Evolutionary conservation across 805 yeast genomes (phyloP).

Genomic region (Wickerhamomyces strasburgensis): DNA sequence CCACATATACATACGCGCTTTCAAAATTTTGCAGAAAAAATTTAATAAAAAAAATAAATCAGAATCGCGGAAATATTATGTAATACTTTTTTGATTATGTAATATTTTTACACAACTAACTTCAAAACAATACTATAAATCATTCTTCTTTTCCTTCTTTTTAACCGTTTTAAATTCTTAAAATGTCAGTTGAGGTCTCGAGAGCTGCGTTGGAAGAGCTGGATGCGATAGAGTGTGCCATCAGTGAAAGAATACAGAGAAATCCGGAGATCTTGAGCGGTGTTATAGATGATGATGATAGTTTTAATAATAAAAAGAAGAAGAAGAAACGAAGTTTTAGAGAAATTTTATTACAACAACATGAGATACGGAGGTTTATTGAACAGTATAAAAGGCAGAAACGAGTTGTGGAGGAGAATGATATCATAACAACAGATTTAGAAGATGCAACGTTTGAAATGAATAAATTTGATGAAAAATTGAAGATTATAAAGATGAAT

Average conservation of each 20-base stretch:
- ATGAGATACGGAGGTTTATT: slow-evolving; percentile 56
- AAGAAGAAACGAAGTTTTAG: slow-evolving; percentile 34
- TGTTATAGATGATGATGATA: slow-evolving; percentile 23
- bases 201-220: slow-evolving; percentile 52
- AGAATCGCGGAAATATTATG: no score
- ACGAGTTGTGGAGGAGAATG: not conserved
- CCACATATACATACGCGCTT: no score
- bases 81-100: not conserved
- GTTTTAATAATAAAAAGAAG: slow-evolving; percentile 31
- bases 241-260: slow-evolving; percentile 53
- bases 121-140: no score
- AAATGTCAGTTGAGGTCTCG: slow-evolving; percentile 32
- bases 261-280: slow-evolving; percentile 54
- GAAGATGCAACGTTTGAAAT: slow-evolving; percentile 27
- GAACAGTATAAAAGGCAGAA: not conserved
- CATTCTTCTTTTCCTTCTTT: no score
- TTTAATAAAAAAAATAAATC: no score
- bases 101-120: not conserved
- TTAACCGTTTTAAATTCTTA: no score
- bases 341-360: slow-evolving; percentile 57
- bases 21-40: no score
- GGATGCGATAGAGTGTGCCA: slow-evolving; percentile 65
- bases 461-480: slow-evolving; percentile 33
- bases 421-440: slow-evolving; percentile 11
- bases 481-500: slow-evolving; percentile 28